These are phyloP conservation scores for Lentinula sp. DNA, from an alignment of 768 basidiomycete species.

Conservation along the genomic window DNA sequence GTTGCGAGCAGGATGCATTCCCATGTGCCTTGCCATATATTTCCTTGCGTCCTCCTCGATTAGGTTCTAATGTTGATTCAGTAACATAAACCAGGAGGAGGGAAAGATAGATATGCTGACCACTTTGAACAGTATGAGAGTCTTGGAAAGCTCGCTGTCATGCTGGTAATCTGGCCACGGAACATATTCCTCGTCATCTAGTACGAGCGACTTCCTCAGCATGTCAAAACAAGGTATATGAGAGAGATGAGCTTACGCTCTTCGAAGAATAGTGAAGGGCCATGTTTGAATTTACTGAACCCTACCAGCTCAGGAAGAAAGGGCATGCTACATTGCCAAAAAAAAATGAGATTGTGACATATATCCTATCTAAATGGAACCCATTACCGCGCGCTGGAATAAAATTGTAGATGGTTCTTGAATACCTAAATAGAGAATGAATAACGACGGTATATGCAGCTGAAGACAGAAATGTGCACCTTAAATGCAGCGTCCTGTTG, in stretches of 20 bases:
- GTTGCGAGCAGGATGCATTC: constrained; percentile 1
- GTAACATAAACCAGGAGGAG: too few relatives aligned
- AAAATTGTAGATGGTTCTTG: background rate
- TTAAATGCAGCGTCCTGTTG: background rate
- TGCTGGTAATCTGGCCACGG: background rate
- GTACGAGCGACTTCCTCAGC: background rate
- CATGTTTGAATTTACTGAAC: background rate
- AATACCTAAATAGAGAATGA: background rate
- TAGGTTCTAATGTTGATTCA: background rate
- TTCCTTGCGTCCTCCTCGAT: background rate
- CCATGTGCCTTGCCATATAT: constrained; percentile 1
- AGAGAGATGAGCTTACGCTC: background rate
- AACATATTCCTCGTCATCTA: constrained; percentile 1
- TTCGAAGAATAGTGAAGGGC: background rate
- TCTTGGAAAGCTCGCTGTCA: background rate
- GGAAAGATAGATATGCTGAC: background rate
- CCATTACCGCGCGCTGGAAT: background rate
- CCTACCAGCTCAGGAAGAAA: constrained; percentile 2
- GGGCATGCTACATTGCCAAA: background rate
- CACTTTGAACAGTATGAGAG: background rate
- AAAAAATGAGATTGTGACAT: background rate
- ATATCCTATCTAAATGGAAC: background rate
- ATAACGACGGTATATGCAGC: background rate
- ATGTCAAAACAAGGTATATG: background rate
- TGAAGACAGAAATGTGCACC: background rate